Evolutionary conservation across 176 grass and related monocot species (phyloP), one percentile per base, ranked within the genome.

Genomic region (Otatea glauca): DNA sequence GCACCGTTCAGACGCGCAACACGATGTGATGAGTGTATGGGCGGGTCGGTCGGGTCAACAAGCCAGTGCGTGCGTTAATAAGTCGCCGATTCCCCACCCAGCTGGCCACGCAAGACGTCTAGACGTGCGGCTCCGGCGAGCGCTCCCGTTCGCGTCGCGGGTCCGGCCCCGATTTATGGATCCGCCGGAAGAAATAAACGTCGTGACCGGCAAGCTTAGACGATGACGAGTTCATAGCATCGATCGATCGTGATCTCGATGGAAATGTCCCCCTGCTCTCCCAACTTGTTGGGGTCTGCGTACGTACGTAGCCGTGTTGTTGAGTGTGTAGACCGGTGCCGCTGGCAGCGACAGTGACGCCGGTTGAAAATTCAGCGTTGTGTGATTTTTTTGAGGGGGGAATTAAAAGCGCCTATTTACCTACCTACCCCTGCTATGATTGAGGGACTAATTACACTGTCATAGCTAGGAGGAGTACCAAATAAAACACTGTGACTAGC

Each of bases 271-370:
- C 29, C 32, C 4, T 6, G 12, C 60, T 27, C 54, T 58, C 34
- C 64, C 78, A 12, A 39, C 48, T 81, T 81, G 32, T 69, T 81
- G 78, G 43, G 42, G 39, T 5, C 38, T n/a, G 67, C 67, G 2
- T 15, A 6, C 17, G 0, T 7, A 7, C 1, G 0, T 9, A 8
- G 18, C 8, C 68, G 41, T 71, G 42, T 15, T 29, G 61, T 6
- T 9, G 20, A 23, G 55, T 10, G 55, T n/a, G 55, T 24, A 11
- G n/a, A 60, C 21, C 56, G 9, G 54, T 9, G 54, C 54, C 21
- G 23, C 21, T 24, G 9, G n/a, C n/a, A 0, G 9, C n/a, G 18
- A 38, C 18, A 42, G 10, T 44, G 14, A 44, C 1, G 38, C 5
- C 39, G 11, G 24, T 5, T 7, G 72, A 84, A 58, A 68, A n/a